Conservation (phyloP, 768 basidiomycete genomes). For the Symmetrospora coprosmae region DNA sequence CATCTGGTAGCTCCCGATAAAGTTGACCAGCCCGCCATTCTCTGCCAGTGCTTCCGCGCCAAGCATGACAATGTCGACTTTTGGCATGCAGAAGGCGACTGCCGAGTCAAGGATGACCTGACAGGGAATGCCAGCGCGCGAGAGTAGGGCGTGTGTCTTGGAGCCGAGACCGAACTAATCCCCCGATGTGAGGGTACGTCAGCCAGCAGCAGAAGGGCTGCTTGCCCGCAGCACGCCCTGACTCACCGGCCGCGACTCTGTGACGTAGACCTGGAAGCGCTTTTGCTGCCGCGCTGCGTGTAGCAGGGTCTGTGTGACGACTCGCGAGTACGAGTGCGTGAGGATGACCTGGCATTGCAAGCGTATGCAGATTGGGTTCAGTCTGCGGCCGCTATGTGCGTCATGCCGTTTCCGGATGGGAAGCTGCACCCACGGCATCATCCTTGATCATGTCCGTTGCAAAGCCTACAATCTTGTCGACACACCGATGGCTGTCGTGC, state of each 20-base stretch:
- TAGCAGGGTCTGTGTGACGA: constrained; percentile 82
- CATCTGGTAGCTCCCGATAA: constrained; percentile 85
- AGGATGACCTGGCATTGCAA: constrained; percentile 52
- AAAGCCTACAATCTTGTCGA: constrained; percentile 73
- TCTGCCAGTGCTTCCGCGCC: constrained; percentile 98
- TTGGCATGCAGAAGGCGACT: constrained; percentile 77
- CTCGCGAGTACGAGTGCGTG: constrained; percentile 90
- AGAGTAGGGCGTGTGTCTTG: constrained; percentile 76
- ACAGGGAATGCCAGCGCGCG: constrained; percentile 80
- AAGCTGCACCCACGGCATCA: constrained; percentile 43
- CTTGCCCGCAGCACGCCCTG: too few species aligned
- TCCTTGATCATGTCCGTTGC: constrained; percentile 89
- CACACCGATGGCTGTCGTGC: constrained; percentile 61
- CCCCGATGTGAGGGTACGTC: too few species aligned
- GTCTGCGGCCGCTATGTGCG: constrained; percentile 4
- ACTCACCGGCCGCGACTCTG: constrained; percentile 80
- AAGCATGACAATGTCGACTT: constrained; percentile 51
- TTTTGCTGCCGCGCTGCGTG: constrained; percentile 66
- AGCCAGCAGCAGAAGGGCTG: too few species aligned
- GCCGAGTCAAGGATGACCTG: constrained; percentile 90
- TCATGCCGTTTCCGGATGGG: background rate
- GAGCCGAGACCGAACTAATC: constrained; percentile 47
- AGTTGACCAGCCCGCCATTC: constrained; percentile 63
- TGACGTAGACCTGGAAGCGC: constrained; percentile 92
- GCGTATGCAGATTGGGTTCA: constrained; percentile 24